Evolutionary conservation across 768 basidiomycete genomes (phyloP).

Genomic region (Crucibulum laeve): DNA sequence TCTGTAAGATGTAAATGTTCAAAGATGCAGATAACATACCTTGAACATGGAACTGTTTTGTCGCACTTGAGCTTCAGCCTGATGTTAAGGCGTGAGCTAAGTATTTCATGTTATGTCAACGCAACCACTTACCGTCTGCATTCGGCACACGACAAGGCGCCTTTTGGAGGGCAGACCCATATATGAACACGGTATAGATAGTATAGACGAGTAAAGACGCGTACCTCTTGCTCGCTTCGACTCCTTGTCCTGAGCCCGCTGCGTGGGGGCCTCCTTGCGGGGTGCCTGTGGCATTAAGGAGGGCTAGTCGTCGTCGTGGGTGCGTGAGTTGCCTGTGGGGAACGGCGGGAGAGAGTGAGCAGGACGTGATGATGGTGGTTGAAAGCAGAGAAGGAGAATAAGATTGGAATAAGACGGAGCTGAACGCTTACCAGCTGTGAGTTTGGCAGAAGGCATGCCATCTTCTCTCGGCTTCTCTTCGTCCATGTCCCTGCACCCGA

Average conservation of each 20-base stretch:
- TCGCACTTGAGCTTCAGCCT: constrained; percentile 74
- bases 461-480: too few relatives aligned
- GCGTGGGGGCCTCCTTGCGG: constrained; percentile 39
- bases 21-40: constrained; percentile 20
- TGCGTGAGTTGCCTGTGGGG: too few relatives aligned
- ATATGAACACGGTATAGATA: background rate
- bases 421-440: too few relatives aligned
- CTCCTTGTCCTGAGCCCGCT: constrained; percentile 60
- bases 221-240: constrained; percentile 58
- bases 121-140: constrained; percentile 58
- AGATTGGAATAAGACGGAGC: too few relatives aligned
- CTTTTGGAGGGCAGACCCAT: constrained; percentile 16
- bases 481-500: too few relatives aligned
- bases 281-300: constrained; percentile 45
- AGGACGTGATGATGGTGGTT: too few relatives aligned
- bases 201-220: constrained; percentile 2
- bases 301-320: too few relatives aligned
- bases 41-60: constrained; percentile 60
- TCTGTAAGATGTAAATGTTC: constrained; percentile 2
- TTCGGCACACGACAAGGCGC: constrained; percentile 57
- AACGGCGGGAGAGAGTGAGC: too few relatives aligned
- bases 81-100: background rate
- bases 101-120: too few relatives aligned
- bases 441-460: too few relatives aligned
- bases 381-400: too few relatives aligned